Base-by-base conservation (phyloP, 208 protist species). In the Tritrichomonas foetus region DNA sequence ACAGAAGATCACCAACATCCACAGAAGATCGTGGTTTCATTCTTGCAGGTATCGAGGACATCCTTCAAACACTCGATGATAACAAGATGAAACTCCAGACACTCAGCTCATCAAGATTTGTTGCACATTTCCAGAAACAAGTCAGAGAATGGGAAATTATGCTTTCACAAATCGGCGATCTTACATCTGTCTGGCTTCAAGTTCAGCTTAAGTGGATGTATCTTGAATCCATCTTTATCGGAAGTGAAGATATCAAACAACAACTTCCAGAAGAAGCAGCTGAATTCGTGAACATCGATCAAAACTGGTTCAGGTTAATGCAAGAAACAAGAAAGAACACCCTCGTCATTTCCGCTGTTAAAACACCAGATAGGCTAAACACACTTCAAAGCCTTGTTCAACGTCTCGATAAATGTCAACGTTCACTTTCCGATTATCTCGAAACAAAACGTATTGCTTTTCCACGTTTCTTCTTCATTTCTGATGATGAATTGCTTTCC, bases 181-280 rank as follows among this genome's bases (percentile, higher is more conserved):
- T 99, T 25, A 97, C 98, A 78, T 96, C 98, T 3, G 96, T 99
- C 33, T 99, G 99, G 99, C 96, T 99, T 74, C 95, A 96, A 41
- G 98, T 99, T 89, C 98, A 99, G 96, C 94, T 97, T 94, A 99
- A 99, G 95, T 99, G 99, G 99, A 98, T 99, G 96, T 99, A 99
- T 95, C 96, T 99, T 78, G 98, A 99, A 96, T 98, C 97, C 36
- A 99, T 99, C 94, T 99, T 99, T 95, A 97, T 98, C 94, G 98
- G 98, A 66, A 98, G 97, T 94, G 98, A 99, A 50, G 99, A 99
- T 95, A 99, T 99, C 94, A 97, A 97, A 16, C 96, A 98, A 93
- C 98, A 99, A 96, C 96, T 99, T 93, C 98, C 98, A 36, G 98
- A 99, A 94, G 98, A 99, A 96, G 96, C 98, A 9, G 98, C 99